phyloP scores from a whole-genome alignment of 2,329 filamentous ascomycete genomes.

The Arthrobotrys iridis region DNA sequence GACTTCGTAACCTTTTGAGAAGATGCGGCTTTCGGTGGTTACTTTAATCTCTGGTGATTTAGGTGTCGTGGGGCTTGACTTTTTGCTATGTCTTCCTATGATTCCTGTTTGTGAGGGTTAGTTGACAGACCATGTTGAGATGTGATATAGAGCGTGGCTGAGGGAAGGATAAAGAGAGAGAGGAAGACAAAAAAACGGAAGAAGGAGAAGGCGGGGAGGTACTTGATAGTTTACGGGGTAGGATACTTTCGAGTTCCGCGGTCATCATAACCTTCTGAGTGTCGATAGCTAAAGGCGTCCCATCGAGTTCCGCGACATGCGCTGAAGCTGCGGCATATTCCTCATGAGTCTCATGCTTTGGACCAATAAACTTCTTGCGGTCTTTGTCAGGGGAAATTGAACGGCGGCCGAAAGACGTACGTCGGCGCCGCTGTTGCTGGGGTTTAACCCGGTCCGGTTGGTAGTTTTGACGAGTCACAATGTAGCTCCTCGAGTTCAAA shows the following conservation, averaged over 20 bases:
- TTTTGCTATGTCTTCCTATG: conserved; percentile 43
- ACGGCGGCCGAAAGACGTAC: conserved; percentile 31
- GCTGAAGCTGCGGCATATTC: conserved; percentile 26
- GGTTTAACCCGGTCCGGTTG: conserved; percentile 50
- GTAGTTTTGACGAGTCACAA: conserved; percentile 43
- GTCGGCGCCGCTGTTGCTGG: conserved; percentile 32
- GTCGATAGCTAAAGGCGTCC: conserved; percentile 41
- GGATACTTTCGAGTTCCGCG: conserved; percentile 44
- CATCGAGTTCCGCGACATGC: conserved; percentile 35
- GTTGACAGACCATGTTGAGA: background rate
- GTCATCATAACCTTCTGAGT: conserved; percentile 49
- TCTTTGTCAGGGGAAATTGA: conserved; percentile 41
- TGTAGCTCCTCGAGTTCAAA: conserved; percentile 50
- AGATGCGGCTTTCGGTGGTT: background rate
- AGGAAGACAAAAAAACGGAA: background rate
- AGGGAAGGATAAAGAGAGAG: background rate
- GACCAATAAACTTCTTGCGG: conserved; percentile 43
- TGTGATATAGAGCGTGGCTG: background rate
- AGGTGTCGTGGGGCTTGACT: conserved; percentile 35
- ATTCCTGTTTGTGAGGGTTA: conserved; percentile 23
- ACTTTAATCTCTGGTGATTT: conserved; percentile 39
- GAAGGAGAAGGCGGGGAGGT: conserved; percentile 9
- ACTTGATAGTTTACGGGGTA: conserved; percentile 53
- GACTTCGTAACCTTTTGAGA: conserved; percentile 30
- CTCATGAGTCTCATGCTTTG: conserved; percentile 31